Conservation (phyloP, 345 rosid genomes). For the Linum usitatissimum region DNA sequence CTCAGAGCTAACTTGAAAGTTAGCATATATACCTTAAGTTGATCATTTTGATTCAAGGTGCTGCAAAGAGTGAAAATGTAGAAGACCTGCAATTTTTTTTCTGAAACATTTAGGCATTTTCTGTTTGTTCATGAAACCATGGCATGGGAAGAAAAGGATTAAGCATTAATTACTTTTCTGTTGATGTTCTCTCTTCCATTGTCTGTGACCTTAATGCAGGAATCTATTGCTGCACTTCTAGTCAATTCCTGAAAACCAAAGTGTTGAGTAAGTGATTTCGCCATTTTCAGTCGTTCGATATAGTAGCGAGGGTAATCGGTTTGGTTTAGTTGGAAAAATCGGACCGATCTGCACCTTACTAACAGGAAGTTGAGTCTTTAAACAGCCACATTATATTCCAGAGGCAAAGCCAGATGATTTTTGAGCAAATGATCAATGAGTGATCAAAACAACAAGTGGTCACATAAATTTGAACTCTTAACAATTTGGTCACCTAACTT, state of each 20-base stretch:
- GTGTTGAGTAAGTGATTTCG: constrained; percentile 10
- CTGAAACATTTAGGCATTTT: constrained; percentile 8
- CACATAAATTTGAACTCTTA: too few relatives aligned
- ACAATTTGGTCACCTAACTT: too few relatives aligned
- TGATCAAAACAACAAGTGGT: too few relatives aligned
- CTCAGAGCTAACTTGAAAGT: neutral
- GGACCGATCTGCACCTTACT: too few relatives aligned
- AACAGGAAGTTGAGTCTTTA: too few relatives aligned
- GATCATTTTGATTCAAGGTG: constrained; percentile 59
- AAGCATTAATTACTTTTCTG: constrained; percentile 52
- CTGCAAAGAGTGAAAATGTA: constrained; percentile 72
- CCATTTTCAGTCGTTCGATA: too few relatives aligned
- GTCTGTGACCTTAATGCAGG: constrained; percentile 71
- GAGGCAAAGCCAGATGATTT: too few relatives aligned
- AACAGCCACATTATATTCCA: too few relatives aligned
- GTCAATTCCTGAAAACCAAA: constrained; percentile 46
- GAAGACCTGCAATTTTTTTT: constrained; percentile 45
- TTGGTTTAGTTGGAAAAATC: too few relatives aligned
- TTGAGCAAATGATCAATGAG: too few relatives aligned
- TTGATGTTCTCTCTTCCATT: constrained; percentile 83
- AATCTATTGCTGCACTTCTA: constrained; percentile 60
- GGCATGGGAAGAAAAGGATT: neutral
- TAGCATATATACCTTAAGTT: constrained; percentile 47
- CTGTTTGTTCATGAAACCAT: neutral
- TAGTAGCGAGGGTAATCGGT: too few relatives aligned